phyloP scores from a whole-genome alignment of 371 early-diverging fungal genomes.

The Mucor indicus region DNA sequence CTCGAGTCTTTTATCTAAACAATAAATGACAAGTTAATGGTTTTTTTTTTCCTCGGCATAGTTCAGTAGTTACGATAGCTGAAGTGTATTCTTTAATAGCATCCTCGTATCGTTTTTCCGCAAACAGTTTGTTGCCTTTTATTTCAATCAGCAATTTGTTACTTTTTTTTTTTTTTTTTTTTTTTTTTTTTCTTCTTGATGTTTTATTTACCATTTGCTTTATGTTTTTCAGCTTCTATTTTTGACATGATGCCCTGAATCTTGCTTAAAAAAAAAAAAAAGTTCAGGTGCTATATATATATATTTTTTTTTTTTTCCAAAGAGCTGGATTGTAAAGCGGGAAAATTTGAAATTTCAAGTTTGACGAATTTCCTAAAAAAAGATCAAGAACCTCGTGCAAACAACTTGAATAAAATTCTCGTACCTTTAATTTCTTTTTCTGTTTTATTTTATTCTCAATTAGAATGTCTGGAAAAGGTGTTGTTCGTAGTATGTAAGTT shows the following conservation, averaged over 20 bases:
- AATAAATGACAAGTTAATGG: background rate
- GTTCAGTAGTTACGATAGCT: constrained; percentile 56
- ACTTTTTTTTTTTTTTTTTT: background rate
- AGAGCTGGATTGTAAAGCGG: too few species aligned
- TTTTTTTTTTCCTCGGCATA: background rate
- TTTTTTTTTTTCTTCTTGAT: background rate
- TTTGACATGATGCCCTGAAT: constrained; percentile 26
- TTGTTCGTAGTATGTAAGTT: background rate
- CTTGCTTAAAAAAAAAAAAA: background rate
- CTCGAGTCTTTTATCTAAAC: constrained; percentile 61
- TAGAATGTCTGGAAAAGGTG: background rate
- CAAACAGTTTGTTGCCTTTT: constrained; percentile 56
- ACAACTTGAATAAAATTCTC: too few species aligned
- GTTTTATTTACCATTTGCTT: constrained; percentile 24
- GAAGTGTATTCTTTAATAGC: constrained; percentile 74
- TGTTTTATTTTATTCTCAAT: too few species aligned
- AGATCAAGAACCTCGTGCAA: too few species aligned
- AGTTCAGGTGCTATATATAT: too few species aligned
- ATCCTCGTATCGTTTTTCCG: constrained; percentile 53
- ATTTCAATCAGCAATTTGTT: background rate
- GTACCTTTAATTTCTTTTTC: too few species aligned
- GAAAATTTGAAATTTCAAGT: too few species aligned
- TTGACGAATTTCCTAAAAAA: too few species aligned
- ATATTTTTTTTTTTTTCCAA: too few species aligned
- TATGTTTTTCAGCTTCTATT: constrained; percentile 38